A percentile compares a stretch with the other conserved stretches of the same genome.
phyloP scores from a whole-genome alignment of 768 basidiomycete species.

The Amanita exitialis region DNA sequence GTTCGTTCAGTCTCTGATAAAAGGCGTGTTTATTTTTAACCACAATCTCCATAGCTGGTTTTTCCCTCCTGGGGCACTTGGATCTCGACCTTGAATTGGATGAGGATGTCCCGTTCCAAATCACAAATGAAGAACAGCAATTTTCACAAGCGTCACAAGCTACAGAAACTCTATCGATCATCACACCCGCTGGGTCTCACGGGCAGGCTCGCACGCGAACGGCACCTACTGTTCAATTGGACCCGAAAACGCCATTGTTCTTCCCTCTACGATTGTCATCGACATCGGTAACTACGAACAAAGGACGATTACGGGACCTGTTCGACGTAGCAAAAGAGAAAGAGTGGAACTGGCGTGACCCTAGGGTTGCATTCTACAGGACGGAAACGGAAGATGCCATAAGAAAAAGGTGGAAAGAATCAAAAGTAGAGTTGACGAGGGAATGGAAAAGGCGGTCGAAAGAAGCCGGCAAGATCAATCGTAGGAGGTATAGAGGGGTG shows the following conservation, averaged over 20 bases:
- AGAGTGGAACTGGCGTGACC: conserved; percentile 38
- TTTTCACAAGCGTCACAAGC: conserved; percentile 11
- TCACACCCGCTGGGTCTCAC: neutral
- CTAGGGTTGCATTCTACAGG: conserved; percentile 33
- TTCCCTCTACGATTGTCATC: conserved; percentile 36
- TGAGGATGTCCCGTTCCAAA: conserved; percentile 32
- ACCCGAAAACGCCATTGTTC: conserved; percentile 49
- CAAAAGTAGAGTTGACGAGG: conserved; percentile 53
- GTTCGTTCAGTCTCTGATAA: conserved; percentile 23
- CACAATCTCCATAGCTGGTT: conserved; percentile 32
- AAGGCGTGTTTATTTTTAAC: neutral
- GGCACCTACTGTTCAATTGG: conserved; percentile 24
- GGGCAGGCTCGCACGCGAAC: neutral
- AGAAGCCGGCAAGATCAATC: conserved; percentile 61
- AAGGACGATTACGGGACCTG: conserved; percentile 32
- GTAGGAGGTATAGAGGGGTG: conserved; percentile 38
- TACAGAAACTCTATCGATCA: conserved; percentile 7
- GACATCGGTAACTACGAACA: conserved; percentile 9
- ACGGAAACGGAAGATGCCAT: conserved; percentile 53
- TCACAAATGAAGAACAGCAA: conserved; percentile 10
- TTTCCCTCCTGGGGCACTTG: conserved; percentile 69
- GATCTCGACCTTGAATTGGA: conserved; percentile 67
- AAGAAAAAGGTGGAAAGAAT: conserved; percentile 58
- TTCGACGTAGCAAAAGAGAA: conserved; percentile 39
- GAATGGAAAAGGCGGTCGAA: conserved; percentile 73